phyloP scores from a whole-genome alignment of 1,284 basidiomycete species.

The Ustilago hordei region DNA sequence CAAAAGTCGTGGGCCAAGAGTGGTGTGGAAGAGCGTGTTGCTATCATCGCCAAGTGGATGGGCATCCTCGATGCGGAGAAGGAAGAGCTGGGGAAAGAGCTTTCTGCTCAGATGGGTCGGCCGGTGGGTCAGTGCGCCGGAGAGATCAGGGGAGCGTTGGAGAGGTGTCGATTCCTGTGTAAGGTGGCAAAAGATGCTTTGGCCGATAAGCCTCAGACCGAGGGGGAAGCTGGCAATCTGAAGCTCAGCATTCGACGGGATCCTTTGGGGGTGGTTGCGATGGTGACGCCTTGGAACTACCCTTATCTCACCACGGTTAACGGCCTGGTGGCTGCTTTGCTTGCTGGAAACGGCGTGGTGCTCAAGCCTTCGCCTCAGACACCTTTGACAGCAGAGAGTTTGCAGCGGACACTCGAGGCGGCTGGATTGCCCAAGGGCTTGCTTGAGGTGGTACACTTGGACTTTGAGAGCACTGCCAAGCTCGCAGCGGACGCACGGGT shows the following conservation, averaged over 20 bases:
- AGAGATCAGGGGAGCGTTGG: conserved; percentile 84
- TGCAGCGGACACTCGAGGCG: conserved; percentile 77
- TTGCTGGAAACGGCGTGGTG: conserved; percentile 82
- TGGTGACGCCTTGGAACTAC: conserved; percentile 91
- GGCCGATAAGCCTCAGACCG: conserved; percentile 79
- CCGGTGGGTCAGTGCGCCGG: conserved; percentile 81
- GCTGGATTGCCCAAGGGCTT: conserved; percentile 83
- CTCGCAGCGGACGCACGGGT: conserved; percentile 79
- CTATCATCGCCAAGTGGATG: conserved; percentile 81
- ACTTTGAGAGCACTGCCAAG: conserved; percentile 76
- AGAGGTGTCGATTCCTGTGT: conserved; percentile 85
- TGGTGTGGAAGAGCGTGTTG: conserved; percentile 79
- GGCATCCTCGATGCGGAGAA: conserved; percentile 75
- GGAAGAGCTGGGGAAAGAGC: conserved; percentile 80
- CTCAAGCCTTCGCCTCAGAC: conserved; percentile 96
- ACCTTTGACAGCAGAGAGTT: conserved; percentile 84
- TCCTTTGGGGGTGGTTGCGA: conserved; percentile 87
- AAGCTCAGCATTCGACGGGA: conserved; percentile 82
- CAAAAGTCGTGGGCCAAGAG: conserved; percentile 81
- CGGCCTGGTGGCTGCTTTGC: conserved; percentile 75
- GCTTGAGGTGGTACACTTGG: conserved; percentile 83
- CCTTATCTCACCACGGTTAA: conserved; percentile 75
- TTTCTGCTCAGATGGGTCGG: conserved; percentile 85
- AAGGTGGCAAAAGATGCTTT: conserved; percentile 83
- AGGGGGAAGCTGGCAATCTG: conserved; percentile 84